Base-by-base conservation (phyloP, 306 rosid genomes). In the Neltuma alba region DNA sequence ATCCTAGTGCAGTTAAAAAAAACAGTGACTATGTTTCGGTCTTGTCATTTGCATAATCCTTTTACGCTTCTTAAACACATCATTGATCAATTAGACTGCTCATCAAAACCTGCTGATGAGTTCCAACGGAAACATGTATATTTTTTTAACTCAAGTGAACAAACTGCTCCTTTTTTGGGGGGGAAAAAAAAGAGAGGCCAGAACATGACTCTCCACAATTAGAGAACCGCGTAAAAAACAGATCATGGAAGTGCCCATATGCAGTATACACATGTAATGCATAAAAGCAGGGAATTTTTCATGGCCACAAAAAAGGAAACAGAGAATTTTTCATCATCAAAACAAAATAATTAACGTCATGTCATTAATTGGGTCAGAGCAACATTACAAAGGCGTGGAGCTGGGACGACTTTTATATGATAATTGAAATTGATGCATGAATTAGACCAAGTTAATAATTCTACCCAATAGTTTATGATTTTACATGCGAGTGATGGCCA, bases 381-480 rank as follows among this genome's bases (percentile, higher is more conserved):
- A 23, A 38, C 38, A 13, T 12, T 10, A 11, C 0, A 66, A n/a
- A 66, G 73, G 54, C 34, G 23, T 6, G 55, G 28, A 27, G 7
- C 5, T 1, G 34, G 23, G 55, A 25, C 7, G 54, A 23, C 25
- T 55, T 75, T 27, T 44, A 67, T 74, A 74, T 68, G 25, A 41
- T 67, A 75, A 81, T 81, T 20, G 57, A 18, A 47, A 47, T 41
- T 41, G 52, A 57, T 67, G 16, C 31, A 57, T 57, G 76, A 23
- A 57, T 69, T 8, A 8, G 30, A 69, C 48, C 47, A 69, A 33
- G 12, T 10, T 58, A 23, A 11, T 40, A 13, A 74, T 57, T 15
- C 37, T 23, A 13, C 36, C 9, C 36, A 41, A 40, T 50, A 54
- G 8, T 68, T 69, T 41, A 40, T 23, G 31, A 38, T 14, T 77